Evolutionary conservation across 2,329 filamentous ascomycete species (phyloP).

Genomic region (Penicillium sp.): DNA sequence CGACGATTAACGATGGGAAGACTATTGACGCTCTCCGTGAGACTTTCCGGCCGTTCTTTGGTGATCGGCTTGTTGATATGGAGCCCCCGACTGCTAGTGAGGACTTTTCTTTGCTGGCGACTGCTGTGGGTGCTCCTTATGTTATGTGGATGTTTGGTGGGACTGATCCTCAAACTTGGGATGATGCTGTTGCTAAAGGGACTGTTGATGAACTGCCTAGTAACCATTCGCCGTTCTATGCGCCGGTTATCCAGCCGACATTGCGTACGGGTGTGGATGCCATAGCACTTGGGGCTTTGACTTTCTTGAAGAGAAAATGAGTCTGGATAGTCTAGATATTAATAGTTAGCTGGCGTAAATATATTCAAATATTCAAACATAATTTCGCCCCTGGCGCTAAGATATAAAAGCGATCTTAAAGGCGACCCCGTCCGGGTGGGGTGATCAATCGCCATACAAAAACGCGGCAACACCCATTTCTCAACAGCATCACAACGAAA

Average conservation of each 20-base stretch:
- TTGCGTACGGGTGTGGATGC: constrained; percentile 52
- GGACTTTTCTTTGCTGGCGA: constrained; percentile 58
- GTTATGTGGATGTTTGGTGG: constrained; percentile 59
- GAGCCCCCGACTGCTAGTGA: constrained; percentile 51
- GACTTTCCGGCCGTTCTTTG: constrained; percentile 50
- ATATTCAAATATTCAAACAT: neutral
- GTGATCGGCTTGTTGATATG: constrained; percentile 37
- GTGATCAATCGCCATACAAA: neutral
- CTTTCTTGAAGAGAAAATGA: constrained; percentile 22
- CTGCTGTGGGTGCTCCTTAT: constrained; percentile 49
- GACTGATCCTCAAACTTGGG: constrained; percentile 48
- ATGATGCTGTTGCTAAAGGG: constrained; percentile 48
- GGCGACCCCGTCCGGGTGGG: neutral
- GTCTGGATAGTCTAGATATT: too few species aligned
- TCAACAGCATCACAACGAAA: neutral
- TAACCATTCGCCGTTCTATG: constrained; percentile 60
- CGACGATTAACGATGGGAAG: constrained; percentile 52
- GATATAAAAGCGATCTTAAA: neutral
- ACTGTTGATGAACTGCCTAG: constrained; percentile 51
- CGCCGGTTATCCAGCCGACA: constrained; percentile 56
- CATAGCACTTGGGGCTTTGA: constrained; percentile 51
- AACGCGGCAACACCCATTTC: neutral
- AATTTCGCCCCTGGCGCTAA: too few species aligned
- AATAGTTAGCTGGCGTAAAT: neutral
- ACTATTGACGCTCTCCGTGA: constrained; percentile 45